Base-by-base conservation (phyloP, 2,329 filamentous ascomycete genomes). In the Aspergillus chevalieri region DNA sequence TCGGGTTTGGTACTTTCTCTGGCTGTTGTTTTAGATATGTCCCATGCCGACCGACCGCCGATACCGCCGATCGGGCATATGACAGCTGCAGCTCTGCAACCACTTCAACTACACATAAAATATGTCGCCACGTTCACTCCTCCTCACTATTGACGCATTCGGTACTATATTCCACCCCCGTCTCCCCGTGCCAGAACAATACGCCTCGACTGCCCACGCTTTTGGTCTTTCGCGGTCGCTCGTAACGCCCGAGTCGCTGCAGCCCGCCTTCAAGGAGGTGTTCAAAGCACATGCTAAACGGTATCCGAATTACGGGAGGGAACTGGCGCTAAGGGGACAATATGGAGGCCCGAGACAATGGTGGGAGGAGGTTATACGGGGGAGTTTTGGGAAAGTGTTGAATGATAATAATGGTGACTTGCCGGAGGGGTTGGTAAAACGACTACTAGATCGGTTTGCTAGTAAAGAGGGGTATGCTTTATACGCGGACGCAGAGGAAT, bases 71-170 rank as follows among this genome's bases (percentile, higher is more conserved):
- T 33, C 17, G 7, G 43, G 7, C 34, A 6, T 36, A 30, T 12
- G 26, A 30, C 26, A 30, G 26, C 8, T 28, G 26, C 26, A 28
- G 17, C 17, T 17, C 17, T 17, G 17, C 12, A 4, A 38, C 34
- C 12, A 15, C 24, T 15, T 17, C 34, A 38, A 17, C 8, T 8
- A 19, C 34, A 38, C 3, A 38, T 19, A 17, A 12, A 49, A 17
- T 15, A 44, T 26, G 15, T 14, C 44, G 21, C 45, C 47, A 9
- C 60, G 61, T 3, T 61, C 54, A 9, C 66, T 75, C 22, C 66
- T 75, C 30, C 60, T 75, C 17, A 74, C 73, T 30, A 58, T 75
- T 38, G 73, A 76, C 57, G 73, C 73, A 30, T 73, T 75, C 49
- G 67, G 65, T 19, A 76, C 73, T 3, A 52, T 76, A 44, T 75